These are phyloP conservation scores for Excoecaria agallocha DNA, from an alignment of 345 rosid species.

Conservation along the genomic window DNA sequence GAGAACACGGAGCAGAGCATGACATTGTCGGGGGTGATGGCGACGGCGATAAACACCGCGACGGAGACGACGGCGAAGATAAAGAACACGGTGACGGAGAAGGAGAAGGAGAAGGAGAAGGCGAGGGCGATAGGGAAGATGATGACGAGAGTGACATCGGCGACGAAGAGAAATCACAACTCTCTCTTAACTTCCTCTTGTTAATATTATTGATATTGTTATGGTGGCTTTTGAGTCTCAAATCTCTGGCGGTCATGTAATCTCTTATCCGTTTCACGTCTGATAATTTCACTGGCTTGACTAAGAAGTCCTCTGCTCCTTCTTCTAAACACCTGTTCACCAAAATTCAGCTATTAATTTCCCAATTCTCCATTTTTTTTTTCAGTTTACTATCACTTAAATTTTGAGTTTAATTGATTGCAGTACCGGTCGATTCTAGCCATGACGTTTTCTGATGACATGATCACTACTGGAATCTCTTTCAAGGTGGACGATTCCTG, in stretches of 20 bases:
- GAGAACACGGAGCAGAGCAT: conserved; percentile 45
- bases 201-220: conserved; percentile 19
- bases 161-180: conserved; percentile 24
- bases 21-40: conserved; percentile 18
- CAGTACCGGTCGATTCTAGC: conserved; percentile 74
- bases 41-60: conserved; percentile 26
- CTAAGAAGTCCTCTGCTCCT: conserved; percentile 89
- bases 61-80: conserved; percentile 8
- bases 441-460: conserved; percentile 90
- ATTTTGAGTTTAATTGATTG: background rate
- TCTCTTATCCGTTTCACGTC: conserved; percentile 76
- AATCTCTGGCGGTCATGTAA: conserved; percentile 42
- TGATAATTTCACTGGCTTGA: conserved; percentile 88
- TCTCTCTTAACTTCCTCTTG: conserved; percentile 60
- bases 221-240: conserved; percentile 19
- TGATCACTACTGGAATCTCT: conserved; percentile 83
- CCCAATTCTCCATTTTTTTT: background rate
- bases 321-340: conserved; percentile 75
- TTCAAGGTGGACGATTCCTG: conserved; percentile 76
- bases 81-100: conserved; percentile 19
- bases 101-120: conserved; percentile 12
- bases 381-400: background rate
- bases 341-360: background rate
- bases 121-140: conserved; percentile 12
- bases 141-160: conserved; percentile 26